These are phyloP conservation scores for Aureobasidium leucospermi DNA, from an alignment of 2,329 filamentous ascomycete species.

Conservation along the genomic window DNA sequence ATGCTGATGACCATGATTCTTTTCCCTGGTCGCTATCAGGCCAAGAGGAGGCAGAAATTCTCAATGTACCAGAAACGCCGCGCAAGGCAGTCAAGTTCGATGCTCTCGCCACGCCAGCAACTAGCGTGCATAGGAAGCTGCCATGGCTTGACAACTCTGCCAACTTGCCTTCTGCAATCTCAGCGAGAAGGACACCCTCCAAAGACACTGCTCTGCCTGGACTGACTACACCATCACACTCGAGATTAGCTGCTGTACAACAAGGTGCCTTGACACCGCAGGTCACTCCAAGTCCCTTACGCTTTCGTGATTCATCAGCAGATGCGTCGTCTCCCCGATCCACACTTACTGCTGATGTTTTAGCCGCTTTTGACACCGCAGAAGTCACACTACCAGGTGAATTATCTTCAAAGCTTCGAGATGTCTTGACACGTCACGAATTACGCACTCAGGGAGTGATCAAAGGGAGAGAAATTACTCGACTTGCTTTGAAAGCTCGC, in stretches of 20 bases:
- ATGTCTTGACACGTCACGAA: conserved; percentile 49
- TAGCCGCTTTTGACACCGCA: conserved; percentile 11
- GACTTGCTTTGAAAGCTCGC: conserved; percentile 55
- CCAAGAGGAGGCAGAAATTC: conserved; percentile 28
- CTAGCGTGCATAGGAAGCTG: conserved; percentile 26
- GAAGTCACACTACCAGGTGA: conserved; percentile 21
- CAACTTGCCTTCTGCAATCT: conserved; percentile 13
- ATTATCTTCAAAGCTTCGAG: conserved; percentile 33
- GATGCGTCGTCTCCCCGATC: not conserved
- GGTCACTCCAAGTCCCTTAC: conserved; percentile 28
- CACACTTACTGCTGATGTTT: conserved; percentile 14
- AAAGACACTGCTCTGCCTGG: conserved; percentile 17
- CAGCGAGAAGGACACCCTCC: not conserved
- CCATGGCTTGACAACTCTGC: conserved; percentile 31
- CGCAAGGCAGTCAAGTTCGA: conserved; percentile 33
- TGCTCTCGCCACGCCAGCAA: conserved; percentile 32
- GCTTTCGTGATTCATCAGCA: conserved; percentile 21
- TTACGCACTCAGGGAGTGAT: conserved; percentile 54
- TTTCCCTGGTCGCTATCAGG: conserved; percentile 28
- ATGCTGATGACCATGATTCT: conserved; percentile 27
- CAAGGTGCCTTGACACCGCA: conserved; percentile 17
- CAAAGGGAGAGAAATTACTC: conserved; percentile 57
- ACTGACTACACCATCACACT: not conserved
- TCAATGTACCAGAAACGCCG: conserved; percentile 29
- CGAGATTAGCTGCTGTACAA: not conserved